These are phyloP conservation scores for Ulota crispa DNA, from an alignment of 225 moss, liverwort and hornwort genomes.

Conservation along the genomic window DNA sequence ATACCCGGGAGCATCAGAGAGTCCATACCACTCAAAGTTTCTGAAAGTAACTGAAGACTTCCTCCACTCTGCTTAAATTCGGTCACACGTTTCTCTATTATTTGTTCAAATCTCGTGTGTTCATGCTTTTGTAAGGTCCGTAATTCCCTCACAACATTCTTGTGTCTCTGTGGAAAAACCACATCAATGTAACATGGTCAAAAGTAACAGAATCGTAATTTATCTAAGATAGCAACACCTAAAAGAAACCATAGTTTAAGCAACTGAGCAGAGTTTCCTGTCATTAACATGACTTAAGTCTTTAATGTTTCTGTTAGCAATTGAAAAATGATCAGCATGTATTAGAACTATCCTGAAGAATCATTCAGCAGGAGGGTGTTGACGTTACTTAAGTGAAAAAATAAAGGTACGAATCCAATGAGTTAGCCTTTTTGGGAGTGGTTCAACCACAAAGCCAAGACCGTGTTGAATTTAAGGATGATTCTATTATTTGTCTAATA, in stretches of 20 bases:
- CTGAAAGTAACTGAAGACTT: constrained; percentile 78
- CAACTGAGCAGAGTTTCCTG: background rate
- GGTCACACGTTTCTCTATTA: constrained; percentile 66
- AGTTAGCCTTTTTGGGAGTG: background rate
- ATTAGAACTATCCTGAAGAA: background rate
- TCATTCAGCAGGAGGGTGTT: background rate
- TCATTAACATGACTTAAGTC: background rate
- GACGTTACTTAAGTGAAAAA: background rate
- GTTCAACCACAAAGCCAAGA: background rate
- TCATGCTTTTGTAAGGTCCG: constrained; percentile 73
- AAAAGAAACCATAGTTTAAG: background rate
- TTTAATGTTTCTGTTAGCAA: background rate
- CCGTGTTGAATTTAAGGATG: background rate
- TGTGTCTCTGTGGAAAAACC: constrained; percentile 57
- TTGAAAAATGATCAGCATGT: background rate
- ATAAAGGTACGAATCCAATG: background rate
- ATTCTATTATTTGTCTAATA: background rate
- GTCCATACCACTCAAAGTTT: constrained; percentile 71
- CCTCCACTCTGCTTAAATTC: constrained; percentile 81
- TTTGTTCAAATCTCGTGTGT: constrained; percentile 63
- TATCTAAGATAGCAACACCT: background rate
- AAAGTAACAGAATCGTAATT: background rate
- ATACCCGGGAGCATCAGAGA: constrained; percentile 64
- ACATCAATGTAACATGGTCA: background rate
- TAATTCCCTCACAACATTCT: constrained; percentile 74